These are phyloP conservation scores for Aegilops tauschii DNA, from an alignment of 176 grass and related monocot genomes.

Conservation along the genomic window DNA sequence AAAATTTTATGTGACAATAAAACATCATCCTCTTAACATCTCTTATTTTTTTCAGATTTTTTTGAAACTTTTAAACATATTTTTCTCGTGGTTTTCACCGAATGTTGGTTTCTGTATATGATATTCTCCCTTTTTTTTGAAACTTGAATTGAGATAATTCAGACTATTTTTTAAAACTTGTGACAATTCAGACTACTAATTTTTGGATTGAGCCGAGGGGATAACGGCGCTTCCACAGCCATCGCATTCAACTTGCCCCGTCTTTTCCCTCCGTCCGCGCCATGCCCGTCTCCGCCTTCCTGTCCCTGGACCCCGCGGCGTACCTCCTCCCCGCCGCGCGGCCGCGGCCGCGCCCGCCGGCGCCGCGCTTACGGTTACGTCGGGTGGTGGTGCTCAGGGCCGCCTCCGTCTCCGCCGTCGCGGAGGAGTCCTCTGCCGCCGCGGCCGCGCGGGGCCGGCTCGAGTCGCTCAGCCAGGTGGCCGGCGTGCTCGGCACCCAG, in stretches of 20 bases:
- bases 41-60: no score
- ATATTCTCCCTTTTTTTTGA: no score
- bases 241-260: conserved; percentile 13
- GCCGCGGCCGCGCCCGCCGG: not conserved
- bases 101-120: no score
- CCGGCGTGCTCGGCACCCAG: conserved; percentile 80
- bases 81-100: no score
- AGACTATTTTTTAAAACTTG: no score
- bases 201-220: not conserved
- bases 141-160: no score
- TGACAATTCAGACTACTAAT: not conserved
- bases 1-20: no score
- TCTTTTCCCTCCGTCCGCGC: not conserved
- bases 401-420: conserved; percentile 11
- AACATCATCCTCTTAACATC: no score
- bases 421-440: conserved; percentile 29
- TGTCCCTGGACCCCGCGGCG: conserved; percentile 23
- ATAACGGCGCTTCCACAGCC: conserved; percentile 3
- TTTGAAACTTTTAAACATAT: no score
- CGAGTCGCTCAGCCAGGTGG: conserved; percentile 86
- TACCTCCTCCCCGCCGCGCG: conserved; percentile 10
- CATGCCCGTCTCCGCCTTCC: conserved; percentile 11
- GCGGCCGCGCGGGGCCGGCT: conserved; percentile 44
- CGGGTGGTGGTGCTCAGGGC: not conserved
- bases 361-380: not conserved